Evolutionary conservation across 2,329 filamentous ascomycete species (phyloP).

Genomic region (Claviceps fusiformis): DNA sequence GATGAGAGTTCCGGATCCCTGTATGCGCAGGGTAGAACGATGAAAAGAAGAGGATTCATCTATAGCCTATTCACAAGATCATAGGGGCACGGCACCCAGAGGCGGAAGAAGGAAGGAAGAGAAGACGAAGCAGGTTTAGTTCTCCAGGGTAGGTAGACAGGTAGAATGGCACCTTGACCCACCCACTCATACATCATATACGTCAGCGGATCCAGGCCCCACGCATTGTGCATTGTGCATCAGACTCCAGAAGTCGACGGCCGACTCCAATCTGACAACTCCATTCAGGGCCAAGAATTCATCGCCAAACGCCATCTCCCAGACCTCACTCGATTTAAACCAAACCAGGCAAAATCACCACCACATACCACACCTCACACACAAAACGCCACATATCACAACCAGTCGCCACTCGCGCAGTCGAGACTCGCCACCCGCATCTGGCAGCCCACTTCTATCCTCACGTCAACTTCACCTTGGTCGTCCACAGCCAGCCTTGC

Average conservation of each 20-base stretch:
- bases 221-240: background rate
- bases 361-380: no score
- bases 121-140: background rate
- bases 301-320: background rate
- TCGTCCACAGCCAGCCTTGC: background rate
- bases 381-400: background rate
- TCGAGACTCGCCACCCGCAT: background rate
- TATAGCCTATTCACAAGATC: constrained; percentile 7
- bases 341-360: background rate
- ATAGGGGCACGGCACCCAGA: background rate
- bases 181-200: no score
- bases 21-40: constrained; percentile 1
- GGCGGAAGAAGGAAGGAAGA: background rate
- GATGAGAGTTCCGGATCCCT: background rate
- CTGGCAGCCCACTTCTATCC: background rate
- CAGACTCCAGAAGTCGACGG: background rate
- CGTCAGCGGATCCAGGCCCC: background rate
- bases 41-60: constrained; percentile 9
- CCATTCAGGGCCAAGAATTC: background rate
- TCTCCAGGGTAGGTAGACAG: background rate
- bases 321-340: background rate
- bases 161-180: background rate
- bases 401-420: background rate
- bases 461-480: background rate
- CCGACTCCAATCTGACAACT: background rate